Conservation (phyloP, 139 green algal species). For the Diplosphaera chodatii region DNA sequence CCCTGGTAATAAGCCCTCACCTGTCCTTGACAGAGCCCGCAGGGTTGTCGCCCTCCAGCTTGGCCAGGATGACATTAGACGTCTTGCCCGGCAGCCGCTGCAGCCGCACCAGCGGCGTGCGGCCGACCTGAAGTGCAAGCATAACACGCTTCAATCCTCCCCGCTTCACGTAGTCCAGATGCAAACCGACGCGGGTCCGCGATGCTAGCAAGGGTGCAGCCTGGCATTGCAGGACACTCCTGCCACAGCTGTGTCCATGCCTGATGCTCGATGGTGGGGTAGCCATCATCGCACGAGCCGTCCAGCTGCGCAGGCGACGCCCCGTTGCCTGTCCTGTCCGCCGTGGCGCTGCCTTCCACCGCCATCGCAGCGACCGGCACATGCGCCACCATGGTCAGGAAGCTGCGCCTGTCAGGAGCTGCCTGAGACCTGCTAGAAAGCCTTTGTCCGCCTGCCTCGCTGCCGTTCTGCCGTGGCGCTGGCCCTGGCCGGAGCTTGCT, state of each 20-base stretch:
- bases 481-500: too few species aligned
- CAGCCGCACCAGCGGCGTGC: slow-evolving; percentile 26
- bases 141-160: neutral
- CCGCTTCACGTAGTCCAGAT: too few species aligned
- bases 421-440: neutral
- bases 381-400: neutral
- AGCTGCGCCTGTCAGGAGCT: neutral
- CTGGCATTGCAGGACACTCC: too few species aligned
- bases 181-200: too few species aligned
- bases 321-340: neutral
- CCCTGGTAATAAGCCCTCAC: too few species aligned
- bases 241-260: neutral
- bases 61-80: slow-evolving; percentile 26
- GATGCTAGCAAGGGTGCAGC: too few species aligned
- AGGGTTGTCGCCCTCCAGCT: slow-evolving; percentile 48
- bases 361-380: neutral
- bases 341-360: neutral
- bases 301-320: neutral
- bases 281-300: neutral
- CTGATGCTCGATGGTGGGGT: slow-evolving; percentile 15
- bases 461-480: too few species aligned
- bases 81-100: slow-evolving; percentile 19
- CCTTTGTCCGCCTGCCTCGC: too few species aligned
- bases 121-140: neutral
- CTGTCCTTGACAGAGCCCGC: slow-evolving; percentile 44